These are phyloP conservation scores for Phytopythium vexans DNA, from an alignment of 352 stramenopile genomes.

Conservation along the genomic window DNA sequence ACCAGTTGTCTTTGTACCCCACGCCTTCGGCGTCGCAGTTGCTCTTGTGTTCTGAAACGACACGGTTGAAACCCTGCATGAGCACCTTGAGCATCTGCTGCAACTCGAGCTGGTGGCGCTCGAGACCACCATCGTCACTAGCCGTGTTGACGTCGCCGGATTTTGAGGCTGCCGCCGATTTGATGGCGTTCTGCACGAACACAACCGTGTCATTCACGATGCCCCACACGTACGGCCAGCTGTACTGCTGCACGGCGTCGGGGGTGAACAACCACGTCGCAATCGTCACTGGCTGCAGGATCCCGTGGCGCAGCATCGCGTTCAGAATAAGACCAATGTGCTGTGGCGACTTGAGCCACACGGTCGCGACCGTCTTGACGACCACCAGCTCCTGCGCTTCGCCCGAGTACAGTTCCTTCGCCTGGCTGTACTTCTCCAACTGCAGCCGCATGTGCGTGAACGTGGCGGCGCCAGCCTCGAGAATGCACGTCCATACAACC, in stretches of 20 bases:
- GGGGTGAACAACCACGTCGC: constrained; percentile 76
- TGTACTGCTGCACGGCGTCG: constrained; percentile 84
- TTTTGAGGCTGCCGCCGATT: constrained; percentile 17
- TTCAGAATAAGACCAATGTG: constrained; percentile 81
- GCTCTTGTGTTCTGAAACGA: constrained; percentile 73
- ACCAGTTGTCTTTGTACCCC: constrained; percentile 81
- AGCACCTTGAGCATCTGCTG: constrained; percentile 48
- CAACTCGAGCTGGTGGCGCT: constrained; percentile 45
- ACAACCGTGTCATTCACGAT: constrained; percentile 72
- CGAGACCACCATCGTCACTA: constrained; percentile 33
- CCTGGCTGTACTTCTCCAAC: constrained; percentile 73
- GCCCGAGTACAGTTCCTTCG: constrained; percentile 40
- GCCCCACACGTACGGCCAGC: constrained; percentile 86
- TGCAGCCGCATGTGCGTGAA: constrained; percentile 83
- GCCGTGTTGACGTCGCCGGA: constrained; percentile 49
- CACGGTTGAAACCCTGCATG: constrained; percentile 68
- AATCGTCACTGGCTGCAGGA: constrained; percentile 70
- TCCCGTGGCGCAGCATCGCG: constrained; percentile 70
- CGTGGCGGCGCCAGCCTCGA: constrained; percentile 73
- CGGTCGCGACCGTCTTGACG: constrained; percentile 63
- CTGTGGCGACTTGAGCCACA: constrained; percentile 83
- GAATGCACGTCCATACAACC: constrained; percentile 70
- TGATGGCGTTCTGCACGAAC: constrained; percentile 46
- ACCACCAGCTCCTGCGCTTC: constrained; percentile 47
- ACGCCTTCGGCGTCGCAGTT: constrained; percentile 71